Evolutionary conservation across 768 basidiomycete genomes (phyloP).

Genomic region (Pleurotus tuoliensis): DNA sequence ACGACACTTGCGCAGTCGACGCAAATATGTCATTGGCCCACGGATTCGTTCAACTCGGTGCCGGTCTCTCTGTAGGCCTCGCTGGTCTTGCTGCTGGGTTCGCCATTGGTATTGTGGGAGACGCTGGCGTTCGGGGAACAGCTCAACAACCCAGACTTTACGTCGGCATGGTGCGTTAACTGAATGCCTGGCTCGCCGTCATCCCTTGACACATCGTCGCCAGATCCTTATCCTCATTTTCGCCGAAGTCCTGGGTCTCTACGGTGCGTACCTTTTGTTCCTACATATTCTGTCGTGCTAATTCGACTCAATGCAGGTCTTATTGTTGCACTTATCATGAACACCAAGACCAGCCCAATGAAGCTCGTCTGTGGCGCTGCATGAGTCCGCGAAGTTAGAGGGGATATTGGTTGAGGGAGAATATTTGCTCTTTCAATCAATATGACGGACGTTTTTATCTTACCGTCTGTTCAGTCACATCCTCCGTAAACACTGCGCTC

Average conservation of each 20-base stretch:
- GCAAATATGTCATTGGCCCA: constrained; percentile 85
- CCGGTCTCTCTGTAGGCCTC: constrained; percentile 87
- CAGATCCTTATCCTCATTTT: constrained; percentile 98
- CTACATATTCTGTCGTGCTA: background rate
- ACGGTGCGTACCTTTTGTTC: constrained; percentile 45
- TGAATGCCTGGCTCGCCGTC: background rate
- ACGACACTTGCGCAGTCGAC: constrained; percentile 41
- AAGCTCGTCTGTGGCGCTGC: constrained; percentile 13
- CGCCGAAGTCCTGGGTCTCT: constrained; percentile 90
- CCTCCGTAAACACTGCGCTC: no score
- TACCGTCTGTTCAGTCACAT: no score
- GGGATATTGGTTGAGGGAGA: no score
- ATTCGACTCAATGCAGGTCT: constrained; percentile 42
- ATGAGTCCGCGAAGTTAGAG: background rate
- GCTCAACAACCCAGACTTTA: constrained; percentile 94
- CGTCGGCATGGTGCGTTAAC: constrained; percentile 78
- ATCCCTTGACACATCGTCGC: constrained; percentile 5
- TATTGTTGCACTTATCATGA: constrained; percentile 96
- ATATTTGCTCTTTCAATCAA: no score
- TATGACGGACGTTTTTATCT: no score
- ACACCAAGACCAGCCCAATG: constrained; percentile 58
- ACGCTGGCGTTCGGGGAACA: constrained; percentile 96
- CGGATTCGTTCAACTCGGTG: constrained; percentile 92
- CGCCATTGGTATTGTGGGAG: constrained; percentile 97
- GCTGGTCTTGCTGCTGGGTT: constrained; percentile 97